phyloP scores from a whole-genome alignment of 495 filamentous ascomycete genomes.

The Aspergillus carlsbadensis region DNA sequence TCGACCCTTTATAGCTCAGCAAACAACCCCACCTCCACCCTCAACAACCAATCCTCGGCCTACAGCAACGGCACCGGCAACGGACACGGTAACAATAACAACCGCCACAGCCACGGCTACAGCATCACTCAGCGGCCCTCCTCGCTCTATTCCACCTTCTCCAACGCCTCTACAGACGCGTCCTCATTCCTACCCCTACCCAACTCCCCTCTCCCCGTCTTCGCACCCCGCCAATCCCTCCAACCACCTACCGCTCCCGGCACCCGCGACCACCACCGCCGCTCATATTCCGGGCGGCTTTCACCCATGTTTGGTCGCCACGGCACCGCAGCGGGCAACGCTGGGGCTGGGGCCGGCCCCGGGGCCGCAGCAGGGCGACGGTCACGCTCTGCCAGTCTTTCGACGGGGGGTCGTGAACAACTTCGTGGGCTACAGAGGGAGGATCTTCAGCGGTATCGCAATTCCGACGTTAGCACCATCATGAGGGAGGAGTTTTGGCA shows the following conservation, averaged over 20 bases:
- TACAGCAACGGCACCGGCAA: neutral
- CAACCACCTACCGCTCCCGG: slow-evolving; percentile 17
- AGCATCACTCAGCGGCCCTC: slow-evolving; percentile 18
- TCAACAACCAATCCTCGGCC: slow-evolving; percentile 1
- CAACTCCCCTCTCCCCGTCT: slow-evolving; percentile 35
- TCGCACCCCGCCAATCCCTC: slow-evolving; percentile 34
- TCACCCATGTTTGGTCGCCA: slow-evolving; percentile 15
- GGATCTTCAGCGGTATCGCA: slow-evolving; percentile 39
- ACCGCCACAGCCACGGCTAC: neutral
- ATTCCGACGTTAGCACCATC: slow-evolving; percentile 42
- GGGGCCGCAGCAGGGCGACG: slow-evolving; percentile 8
- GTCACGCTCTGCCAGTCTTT: slow-evolving; percentile 27
- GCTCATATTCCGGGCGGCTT: slow-evolving; percentile 16
- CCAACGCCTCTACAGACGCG: slow-evolving; percentile 33
- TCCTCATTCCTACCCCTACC: slow-evolving; percentile 30
- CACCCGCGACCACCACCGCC: slow-evolving; percentile 12
- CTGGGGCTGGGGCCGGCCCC: no score
- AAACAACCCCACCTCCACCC: slow-evolving; percentile 20
- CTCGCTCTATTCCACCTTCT: slow-evolving; percentile 33
- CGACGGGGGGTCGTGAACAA: slow-evolving; percentile 35
- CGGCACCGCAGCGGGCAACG: neutral
- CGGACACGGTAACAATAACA: neutral
- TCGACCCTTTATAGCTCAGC: slow-evolving; percentile 36
- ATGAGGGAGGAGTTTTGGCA: slow-evolving; percentile 41
- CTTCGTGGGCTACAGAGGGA: slow-evolving; percentile 39